Evolutionary conservation across 495 filamentous ascomycete species (phyloP), one percentile per base, ranked within the genome.

Genomic region (Aspergillus egyptiacus): DNA sequence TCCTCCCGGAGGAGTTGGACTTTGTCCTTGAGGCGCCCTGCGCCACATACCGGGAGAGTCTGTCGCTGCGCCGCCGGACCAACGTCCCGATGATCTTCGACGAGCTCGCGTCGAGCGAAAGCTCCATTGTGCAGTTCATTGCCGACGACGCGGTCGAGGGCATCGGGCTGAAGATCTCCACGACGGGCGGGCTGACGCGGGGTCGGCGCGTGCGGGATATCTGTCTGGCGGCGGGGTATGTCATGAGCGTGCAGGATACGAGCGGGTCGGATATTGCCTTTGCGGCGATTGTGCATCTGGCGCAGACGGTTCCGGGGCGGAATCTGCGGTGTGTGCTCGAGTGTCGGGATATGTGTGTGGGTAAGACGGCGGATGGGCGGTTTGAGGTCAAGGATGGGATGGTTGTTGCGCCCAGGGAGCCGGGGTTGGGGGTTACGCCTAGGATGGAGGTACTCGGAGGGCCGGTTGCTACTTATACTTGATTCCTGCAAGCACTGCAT

Each of bases 391-490:
- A 30, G 11, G 41, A 46, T 27, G 50, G 50, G 5, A 4, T 22
- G 14, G 17, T 46, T 24, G n/a, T 27, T 3, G 49, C 50, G 18
- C 50, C 50, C 8, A 6, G 1, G 2, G 8, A 17, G 5, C 50
- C 50, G 1, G 50, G 40, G 2, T 14, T 52, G 11, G 50, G 50
- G 2, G 25, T 52, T 31, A 28, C 17, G 5, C 50, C 50, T 20
- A 22, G 50, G 2, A 14, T 52, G 25, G 34, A 46, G 13, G 50
- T 52, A 0, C 11, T 40, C n/a, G 50, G 64, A 42, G 79, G 82
- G 10, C 67, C 68, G 7, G 62, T 53, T 44, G 77, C 67, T 32
- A 41, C 14, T 23, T 23, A 23, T 3, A 9, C 14, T 24, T 23
- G 38, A 24, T n/a, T n/a, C n/a, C n/a, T n/a, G n/a, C n/a, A n/a